A percentile compares a stretch with the other conserved stretches of the same genome.
Evolutionary conservation across 2,329 filamentous ascomycete genomes (phyloP).

Genomic region (Botrytis aclada): DNA sequence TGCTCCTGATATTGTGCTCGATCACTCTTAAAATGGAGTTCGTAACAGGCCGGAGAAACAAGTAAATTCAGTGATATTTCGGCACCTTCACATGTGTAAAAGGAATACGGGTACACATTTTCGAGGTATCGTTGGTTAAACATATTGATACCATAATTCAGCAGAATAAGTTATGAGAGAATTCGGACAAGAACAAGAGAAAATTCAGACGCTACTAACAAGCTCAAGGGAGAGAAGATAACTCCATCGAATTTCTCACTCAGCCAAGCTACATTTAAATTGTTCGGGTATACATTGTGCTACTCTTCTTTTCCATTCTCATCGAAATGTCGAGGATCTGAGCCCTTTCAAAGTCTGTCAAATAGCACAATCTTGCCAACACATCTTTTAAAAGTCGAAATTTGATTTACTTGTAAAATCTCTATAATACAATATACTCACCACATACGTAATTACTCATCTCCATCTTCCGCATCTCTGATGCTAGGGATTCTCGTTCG

Average conservation of each 20-base stretch:
- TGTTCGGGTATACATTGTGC: background rate
- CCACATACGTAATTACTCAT: too few species aligned
- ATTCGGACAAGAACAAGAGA: background rate
- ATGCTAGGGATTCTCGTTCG: background rate
- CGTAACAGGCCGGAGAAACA: background rate
- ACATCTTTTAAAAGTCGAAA: background rate
- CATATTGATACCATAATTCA: background rate
- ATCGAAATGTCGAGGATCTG: background rate
- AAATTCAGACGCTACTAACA: background rate
- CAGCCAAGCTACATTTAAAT: background rate
- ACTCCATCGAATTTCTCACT: background rate
- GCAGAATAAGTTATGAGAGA: background rate
- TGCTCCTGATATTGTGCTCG: background rate
- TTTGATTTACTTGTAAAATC: background rate
- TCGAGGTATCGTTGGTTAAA: background rate
- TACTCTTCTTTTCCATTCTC: background rate
- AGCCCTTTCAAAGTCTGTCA: rapidly evolving
- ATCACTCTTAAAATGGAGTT: too few species aligned
- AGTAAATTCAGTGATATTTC: background rate
- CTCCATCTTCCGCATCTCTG: background rate
- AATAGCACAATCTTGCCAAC: background rate
- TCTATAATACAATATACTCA: background rate
- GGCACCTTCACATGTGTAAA: too few species aligned
- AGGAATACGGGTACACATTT: too few species aligned
- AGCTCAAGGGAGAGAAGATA: background rate